Percentiles rank a stretch among this genome's conserved stretches.
Conservation (phyloP, 2,329 filamentous ascomycete species). For the Talaromyces sp. region DNA sequence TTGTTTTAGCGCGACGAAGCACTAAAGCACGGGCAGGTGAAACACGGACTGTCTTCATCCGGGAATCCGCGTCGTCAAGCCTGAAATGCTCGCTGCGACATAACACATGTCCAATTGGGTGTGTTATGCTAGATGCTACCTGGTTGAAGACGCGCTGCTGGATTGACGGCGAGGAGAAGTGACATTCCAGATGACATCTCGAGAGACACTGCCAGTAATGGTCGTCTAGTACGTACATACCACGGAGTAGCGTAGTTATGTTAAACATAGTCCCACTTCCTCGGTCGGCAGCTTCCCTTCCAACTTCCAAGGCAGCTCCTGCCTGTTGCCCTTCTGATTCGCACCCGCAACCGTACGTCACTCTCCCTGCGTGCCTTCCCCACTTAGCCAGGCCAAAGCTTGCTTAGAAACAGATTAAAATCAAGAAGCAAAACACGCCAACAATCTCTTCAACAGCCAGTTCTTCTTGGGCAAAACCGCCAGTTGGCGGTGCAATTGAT, state of each 20-base stretch:
- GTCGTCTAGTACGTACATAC: not conserved
- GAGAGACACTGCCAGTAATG: not conserved
- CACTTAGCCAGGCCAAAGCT: conserved; percentile 2
- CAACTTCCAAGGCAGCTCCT: not conserved
- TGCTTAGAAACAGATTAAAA: not conserved
- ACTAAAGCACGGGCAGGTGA: not conserved
- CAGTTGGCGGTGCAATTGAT: conserved; percentile 3
- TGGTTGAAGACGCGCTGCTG: not conserved
- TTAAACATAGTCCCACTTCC: not conserved
- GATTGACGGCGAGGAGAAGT: not conserved
- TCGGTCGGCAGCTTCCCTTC: not conserved
- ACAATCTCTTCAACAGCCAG: not conserved
- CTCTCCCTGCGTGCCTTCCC: not conserved
- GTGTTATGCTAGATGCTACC: not conserved
- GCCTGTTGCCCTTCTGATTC: not conserved
- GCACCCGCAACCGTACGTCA: conserved; percentile 14
- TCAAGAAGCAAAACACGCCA: conserved; percentile 1
- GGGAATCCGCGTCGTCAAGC: conserved; percentile 12
- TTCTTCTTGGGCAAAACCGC: not conserved
- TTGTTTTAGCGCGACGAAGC: not conserved
- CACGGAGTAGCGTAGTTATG: no score
- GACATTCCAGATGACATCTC: not conserved
- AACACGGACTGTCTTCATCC: conserved; percentile 10
- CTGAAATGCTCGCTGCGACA: conserved; percentile 5
- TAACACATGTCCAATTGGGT: not conserved